Conservation (phyloP, 2,329 filamentous ascomycete species). For the Cercospora sp. region DNA sequence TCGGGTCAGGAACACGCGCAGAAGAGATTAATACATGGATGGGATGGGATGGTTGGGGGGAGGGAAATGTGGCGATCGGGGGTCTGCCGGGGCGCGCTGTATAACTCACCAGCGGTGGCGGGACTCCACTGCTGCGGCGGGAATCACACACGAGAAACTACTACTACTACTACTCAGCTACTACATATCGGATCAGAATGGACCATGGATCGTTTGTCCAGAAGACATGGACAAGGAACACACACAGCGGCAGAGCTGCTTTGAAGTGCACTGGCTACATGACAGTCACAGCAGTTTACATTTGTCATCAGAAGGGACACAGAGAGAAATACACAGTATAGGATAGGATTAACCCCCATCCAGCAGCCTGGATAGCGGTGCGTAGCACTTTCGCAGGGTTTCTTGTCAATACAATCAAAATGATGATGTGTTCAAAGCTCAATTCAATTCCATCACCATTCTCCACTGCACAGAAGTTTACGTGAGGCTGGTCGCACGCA, state of each 20-base stretch:
- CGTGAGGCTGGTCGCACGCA: not conserved
- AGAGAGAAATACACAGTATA: not conserved
- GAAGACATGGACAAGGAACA: not conserved
- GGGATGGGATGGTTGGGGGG: not conserved
- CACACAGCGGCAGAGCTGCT: not conserved
- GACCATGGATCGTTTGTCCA: conserved; percentile 1
- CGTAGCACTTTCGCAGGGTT: not conserved
- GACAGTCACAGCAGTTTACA: not conserved
- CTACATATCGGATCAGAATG: conserved; percentile 8
- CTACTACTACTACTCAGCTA: conserved; percentile 1
- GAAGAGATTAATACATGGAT: conserved; percentile 7
- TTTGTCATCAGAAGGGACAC: not conserved
- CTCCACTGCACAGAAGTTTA: not conserved
- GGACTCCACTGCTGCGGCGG: conserved; percentile 1
- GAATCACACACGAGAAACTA: not conserved
- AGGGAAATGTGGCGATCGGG: not conserved
- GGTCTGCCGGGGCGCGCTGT: not conserved
- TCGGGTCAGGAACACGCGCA: not conserved
- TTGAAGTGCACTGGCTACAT: not conserved
- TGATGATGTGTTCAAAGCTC: not conserved
- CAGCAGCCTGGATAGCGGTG: not conserved
- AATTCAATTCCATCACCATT: not conserved
- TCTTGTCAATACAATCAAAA: not conserved
- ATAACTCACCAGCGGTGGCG: not conserved
- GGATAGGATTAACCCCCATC: not conserved